phyloP scores from a whole-genome alignment of 2,329 filamentous ascomycete species.

The Byssothecium circinans region DNA sequence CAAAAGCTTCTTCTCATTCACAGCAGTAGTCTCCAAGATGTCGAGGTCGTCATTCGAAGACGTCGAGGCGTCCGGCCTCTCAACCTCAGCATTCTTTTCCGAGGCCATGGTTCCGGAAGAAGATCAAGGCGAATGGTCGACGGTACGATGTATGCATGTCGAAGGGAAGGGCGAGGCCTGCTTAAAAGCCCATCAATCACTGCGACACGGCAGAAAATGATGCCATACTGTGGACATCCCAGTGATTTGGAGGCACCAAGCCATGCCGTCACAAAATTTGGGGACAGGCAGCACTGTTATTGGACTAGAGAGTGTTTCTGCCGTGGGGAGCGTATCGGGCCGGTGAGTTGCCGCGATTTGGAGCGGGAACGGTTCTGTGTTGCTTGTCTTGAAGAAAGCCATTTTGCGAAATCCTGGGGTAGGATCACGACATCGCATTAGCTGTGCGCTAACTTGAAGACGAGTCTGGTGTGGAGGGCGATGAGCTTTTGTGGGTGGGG shows the following conservation, averaged over 20 bases:
- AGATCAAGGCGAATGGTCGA: background rate
- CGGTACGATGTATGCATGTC: background rate
- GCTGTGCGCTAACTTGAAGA: conserved; percentile 5
- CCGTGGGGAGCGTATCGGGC: conserved; percentile 12
- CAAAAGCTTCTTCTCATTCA: conserved; percentile 61
- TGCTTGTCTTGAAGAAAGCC: background rate
- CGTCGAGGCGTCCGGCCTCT: conserved; percentile 21
- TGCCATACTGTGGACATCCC: conserved; percentile 32
- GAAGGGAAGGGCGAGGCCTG: background rate
- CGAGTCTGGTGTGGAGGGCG: background rate
- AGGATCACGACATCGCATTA: conserved; percentile 39
- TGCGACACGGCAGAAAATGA: conserved; percentile 22
- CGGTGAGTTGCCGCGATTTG: conserved; percentile 6
- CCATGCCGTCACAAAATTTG: conserved; percentile 2
- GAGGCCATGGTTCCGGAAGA: conserved; percentile 21
- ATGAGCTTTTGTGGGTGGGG: background rate
- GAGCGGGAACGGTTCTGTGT: background rate
- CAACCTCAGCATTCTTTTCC: conserved; percentile 22
- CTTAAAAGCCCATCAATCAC: conserved; percentile 8
- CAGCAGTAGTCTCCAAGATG: conserved; percentile 12
- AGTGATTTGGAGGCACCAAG: conserved; percentile 7
- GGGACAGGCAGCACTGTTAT: conserved; percentile 8
- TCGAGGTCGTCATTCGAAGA: conserved; percentile 33
- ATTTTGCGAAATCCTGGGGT: conserved; percentile 26
- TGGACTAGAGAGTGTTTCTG: conserved; percentile 19